Base-by-base conservation (phyloP, 1,284 basidiomycete species). In the Pseudozyma tsukubaensis region DNA sequence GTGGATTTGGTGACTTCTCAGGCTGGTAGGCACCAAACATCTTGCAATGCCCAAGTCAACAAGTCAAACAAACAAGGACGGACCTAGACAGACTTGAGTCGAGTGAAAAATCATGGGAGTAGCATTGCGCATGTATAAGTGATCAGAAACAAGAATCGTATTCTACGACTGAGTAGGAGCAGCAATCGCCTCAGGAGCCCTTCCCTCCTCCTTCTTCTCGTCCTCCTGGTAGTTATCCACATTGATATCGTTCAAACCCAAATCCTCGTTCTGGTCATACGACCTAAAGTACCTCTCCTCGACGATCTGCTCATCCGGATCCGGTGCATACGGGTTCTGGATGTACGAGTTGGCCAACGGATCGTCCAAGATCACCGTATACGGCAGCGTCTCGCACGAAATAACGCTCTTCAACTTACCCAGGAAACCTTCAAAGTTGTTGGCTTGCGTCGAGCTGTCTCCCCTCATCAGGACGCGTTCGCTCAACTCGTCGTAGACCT, bases 231-330 rank as follows among this genome's bases (percentile, higher is more conserved):
- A 83, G 40, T 72, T 62, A 29, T 83, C 81, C 7, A 97, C 90
- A 74, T 93, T 92, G 86, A 99, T 99, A 84, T 99, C 97, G 83
- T 97, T 98, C 82, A 99, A 85, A 0, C 97, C 97, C 11, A 99
- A 87, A 58, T 95, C 94, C 84, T 99, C 96, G 83, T 99, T 95
- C 87, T 99, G 94, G 59, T 94, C 90, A 87, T 89, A 92, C 7
- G 90, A 90, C 54, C 97, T 88, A 35, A 93, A 91, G 82, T 98
- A 99, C 67, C 86, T 86, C 82, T 92, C 93, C 52, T 92, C 75
- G 1, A 40, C 59, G 14, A 84, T 37, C 76, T 84, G 83, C 69
- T 90, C 54, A 85, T 88, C 93, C 32, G 78, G 74, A 63, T 86
- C 85, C 2, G 86, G 85, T 3, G 85, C 85, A 63, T 86, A 98